Conservation (phyloP, 768 basidiomycete genomes). For the Lentinula sp. region DNA sequence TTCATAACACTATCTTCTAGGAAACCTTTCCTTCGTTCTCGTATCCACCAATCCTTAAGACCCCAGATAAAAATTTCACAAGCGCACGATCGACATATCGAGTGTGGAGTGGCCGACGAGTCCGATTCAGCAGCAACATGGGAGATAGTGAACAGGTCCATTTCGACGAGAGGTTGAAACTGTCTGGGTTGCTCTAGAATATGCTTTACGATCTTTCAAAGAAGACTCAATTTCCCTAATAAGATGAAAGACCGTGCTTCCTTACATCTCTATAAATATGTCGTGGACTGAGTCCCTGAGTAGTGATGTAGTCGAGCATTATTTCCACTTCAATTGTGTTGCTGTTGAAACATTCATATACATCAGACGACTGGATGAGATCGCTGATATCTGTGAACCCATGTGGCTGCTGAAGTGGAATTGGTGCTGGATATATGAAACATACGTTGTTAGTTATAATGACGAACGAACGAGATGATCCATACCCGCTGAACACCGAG, state of each 20-base stretch:
- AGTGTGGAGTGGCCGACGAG: constrained; percentile 50
- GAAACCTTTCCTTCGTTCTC: constrained; percentile 67
- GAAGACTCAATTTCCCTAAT: neutral
- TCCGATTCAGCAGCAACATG: constrained; percentile 36
- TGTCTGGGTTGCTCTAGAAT: constrained; percentile 54
- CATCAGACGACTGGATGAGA: constrained; percentile 66
- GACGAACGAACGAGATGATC: neutral
- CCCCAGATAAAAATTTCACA: constrained; percentile 73
- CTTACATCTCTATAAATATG: constrained; percentile 66
- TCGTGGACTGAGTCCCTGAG: constrained; percentile 54
- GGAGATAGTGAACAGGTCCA: constrained; percentile 59
- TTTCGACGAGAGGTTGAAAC: constrained; percentile 63
- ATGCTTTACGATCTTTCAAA: constrained; percentile 51
- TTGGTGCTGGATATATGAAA: constrained; percentile 35
- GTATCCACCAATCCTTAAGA: constrained; percentile 76
- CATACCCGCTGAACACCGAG: constrained; percentile 41
- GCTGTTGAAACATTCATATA: constrained; percentile 77
- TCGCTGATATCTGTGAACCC: constrained; percentile 64
- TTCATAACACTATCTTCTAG: constrained; percentile 47
- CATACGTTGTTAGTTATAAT: neutral
- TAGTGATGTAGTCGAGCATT: constrained; percentile 73
- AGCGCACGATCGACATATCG: constrained; percentile 68
- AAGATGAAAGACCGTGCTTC: neutral
- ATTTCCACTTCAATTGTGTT: constrained; percentile 81
- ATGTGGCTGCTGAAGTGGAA: constrained; percentile 61